Evolutionary conservation across 495 filamentous ascomycete species (phyloP).

Genomic region (Aspergillus mulundensis): DNA sequence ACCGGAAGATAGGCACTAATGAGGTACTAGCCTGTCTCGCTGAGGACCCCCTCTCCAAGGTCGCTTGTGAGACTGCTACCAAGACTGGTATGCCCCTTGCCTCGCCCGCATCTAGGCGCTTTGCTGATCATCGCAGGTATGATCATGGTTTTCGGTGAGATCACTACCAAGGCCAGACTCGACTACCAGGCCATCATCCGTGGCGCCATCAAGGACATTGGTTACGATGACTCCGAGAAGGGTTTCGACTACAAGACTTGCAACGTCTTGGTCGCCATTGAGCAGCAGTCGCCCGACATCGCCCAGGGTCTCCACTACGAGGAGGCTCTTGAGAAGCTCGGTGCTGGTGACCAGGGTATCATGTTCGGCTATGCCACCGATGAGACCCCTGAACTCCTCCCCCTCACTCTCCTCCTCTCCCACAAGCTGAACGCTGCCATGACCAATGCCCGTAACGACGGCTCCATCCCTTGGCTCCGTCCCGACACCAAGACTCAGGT

Average conservation of each 20-base stretch:
- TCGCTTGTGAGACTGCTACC: constrained; percentile 97
- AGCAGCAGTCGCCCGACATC: constrained; percentile 98
- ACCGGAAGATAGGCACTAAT: neutral
- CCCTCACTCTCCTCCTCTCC: constrained; percentile 84
- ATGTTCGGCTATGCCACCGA: constrained; percentile 99
- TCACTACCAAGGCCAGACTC: constrained; percentile 88
- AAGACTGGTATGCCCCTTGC: constrained; percentile 70
- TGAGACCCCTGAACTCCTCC: constrained; percentile 95
- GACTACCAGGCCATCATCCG: constrained; percentile 99
- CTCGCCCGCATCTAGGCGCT: constrained; percentile 1
- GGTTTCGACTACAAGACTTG: constrained; percentile 99
- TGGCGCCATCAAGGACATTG: constrained; percentile 93
- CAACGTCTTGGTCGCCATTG: constrained; percentile 97
- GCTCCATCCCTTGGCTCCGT: constrained; percentile 86
- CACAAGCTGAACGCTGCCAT: constrained; percentile 95
- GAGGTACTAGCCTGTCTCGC: constrained; percentile 60
- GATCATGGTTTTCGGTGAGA: constrained; percentile 99
- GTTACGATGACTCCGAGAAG: constrained; percentile 94
- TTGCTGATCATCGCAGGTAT: constrained; percentile 53
- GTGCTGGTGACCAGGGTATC: constrained; percentile 99
- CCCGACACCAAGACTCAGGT: constrained; percentile 99
- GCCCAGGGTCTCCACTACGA: constrained; percentile 98
- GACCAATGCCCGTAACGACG: constrained; percentile 80
- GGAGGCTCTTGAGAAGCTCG: constrained; percentile 92
- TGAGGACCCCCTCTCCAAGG: constrained; percentile 95